phyloP scores from a whole-genome alignment of 169 alveolate genomes.

The Eimeria sp. region DNA sequence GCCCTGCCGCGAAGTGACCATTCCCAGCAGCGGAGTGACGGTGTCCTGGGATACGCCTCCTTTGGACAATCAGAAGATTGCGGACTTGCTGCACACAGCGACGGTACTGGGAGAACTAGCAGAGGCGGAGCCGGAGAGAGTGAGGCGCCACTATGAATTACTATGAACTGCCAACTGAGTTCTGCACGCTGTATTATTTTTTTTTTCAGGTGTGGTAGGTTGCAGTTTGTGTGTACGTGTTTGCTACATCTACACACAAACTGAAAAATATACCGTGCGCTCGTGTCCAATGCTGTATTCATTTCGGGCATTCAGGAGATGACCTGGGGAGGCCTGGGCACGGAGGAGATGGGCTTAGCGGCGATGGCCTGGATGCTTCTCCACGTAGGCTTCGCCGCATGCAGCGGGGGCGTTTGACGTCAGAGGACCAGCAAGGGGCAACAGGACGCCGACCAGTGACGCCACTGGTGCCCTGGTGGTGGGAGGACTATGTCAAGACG shows the following conservation, averaged over 20 bases:
- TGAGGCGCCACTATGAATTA: not conserved
- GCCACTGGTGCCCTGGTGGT: slow-evolving; percentile 72
- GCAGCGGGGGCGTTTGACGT: slow-evolving; percentile 49
- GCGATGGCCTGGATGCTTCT: slow-evolving; percentile 34
- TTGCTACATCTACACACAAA: not conserved
- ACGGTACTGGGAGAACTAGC: slow-evolving; percentile 6
- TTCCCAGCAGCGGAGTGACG: slow-evolving; percentile 11
- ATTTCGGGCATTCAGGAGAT: slow-evolving; percentile 32
- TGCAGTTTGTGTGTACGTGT: too few species aligned
- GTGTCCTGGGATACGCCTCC: not conserved
- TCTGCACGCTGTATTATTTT: not conserved
- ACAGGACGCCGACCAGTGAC: slow-evolving; percentile 41
- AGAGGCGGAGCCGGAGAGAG: slow-evolving; percentile 38
- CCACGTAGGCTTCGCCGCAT: slow-evolving; percentile 68
- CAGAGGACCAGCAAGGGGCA: slow-evolving; percentile 47
- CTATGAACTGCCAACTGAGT: not conserved
- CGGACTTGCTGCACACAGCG: slow-evolving; percentile 17
- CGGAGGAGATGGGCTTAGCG: slow-evolving; percentile 26
- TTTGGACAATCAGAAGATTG: slow-evolving; percentile 44
- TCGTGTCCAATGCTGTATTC: not conserved
- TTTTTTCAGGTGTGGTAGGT: not conserved
- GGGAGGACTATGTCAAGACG: slow-evolving; percentile 56
- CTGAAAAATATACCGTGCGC: not conserved
- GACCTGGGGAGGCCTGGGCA: slow-evolving; percentile 11
- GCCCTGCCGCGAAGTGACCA: slow-evolving; percentile 51